Conservation (phyloP, 768 basidiomycete genomes). For the Boletus patriciae region DNA sequence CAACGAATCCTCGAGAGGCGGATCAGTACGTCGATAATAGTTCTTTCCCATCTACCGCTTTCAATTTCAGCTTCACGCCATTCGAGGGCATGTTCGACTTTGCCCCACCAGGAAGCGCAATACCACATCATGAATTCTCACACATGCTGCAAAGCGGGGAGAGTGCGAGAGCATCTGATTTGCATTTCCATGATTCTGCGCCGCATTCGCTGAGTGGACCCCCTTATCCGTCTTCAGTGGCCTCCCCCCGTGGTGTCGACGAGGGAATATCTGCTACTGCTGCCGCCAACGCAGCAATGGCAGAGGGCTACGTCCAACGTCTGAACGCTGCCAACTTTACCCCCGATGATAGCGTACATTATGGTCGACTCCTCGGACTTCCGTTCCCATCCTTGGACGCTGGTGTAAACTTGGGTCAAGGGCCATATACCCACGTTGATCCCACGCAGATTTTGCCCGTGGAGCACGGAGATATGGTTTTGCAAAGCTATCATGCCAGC, state of each 20-base stretch:
- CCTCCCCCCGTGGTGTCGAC: constrained; percentile 30
- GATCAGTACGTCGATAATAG: constrained; percentile 43
- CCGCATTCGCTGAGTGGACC: constrained; percentile 30
- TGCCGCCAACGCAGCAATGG: constrained; percentile 65
- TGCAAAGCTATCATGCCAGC: constrained; percentile 63
- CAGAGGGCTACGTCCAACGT: constrained; percentile 67
- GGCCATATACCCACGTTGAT: constrained; percentile 80
- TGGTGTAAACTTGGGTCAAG: constrained; percentile 39
- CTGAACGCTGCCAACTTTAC: constrained; percentile 52
- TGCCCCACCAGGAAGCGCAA: constrained; percentile 35
- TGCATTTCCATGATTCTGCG: constrained; percentile 33
- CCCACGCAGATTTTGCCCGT: constrained; percentile 81
- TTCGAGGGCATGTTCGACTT: constrained; percentile 65
- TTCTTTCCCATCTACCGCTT: constrained; percentile 65
- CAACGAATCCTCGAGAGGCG: constrained; percentile 34
- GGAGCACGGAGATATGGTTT: constrained; percentile 41
- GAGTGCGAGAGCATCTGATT: constrained; percentile 28
- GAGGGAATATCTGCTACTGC: constrained; percentile 67
- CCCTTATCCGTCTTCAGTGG: constrained; percentile 39
- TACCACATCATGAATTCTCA: constrained; percentile 38
- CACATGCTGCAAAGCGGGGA: constrained; percentile 34
- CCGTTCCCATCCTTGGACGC: constrained; percentile 58
- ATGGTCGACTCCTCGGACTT: constrained; percentile 61
- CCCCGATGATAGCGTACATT: constrained; percentile 63
- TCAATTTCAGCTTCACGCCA: constrained; percentile 72